Base-by-base conservation (phyloP, 495 filamentous ascomycete species). In the Penicillium canescens region DNA sequence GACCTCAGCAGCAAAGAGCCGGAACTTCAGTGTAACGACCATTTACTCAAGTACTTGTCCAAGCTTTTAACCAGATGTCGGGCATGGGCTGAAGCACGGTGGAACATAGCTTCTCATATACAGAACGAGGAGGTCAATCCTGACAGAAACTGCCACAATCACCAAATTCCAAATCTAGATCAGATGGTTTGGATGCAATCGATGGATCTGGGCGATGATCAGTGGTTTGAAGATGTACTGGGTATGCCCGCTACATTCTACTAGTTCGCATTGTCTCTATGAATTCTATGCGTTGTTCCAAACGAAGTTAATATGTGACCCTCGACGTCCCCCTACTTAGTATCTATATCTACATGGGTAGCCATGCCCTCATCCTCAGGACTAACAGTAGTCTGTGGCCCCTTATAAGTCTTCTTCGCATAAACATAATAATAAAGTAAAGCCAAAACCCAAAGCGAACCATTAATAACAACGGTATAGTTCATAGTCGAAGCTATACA, bases 341-440 rank as follows among this genome's bases (percentile, higher is more conserved):
- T 11, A 9, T 37, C 36, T 9, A 13, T 42, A 26, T 56, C 41
- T 28, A 39, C 21, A 35, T 31, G 28, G 28, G 28, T 31, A 31
- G n/a, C 21, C 42, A 54, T 62, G 1, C 63, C 61, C 40, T 57
- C 61, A 50, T 62, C 61, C 24, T 67, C 63, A 4, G 61, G 63
- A 21, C 43, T 44, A 37, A 87, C 68, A 42, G 88, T 90, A 51
- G 86, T 80, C 64, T 86, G 85, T 0, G 87, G 87, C 0, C 87
- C 86, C 52, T 85, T 85, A 61, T 88, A 91, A 72, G 83, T 88
- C 65, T 88, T 88, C 26, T 75, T 76, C 1, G 87, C 87, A 58
- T 82, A 76, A 4, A 89, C 61, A 62, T 80, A 72, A 66, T 86
- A 88, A 65, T 87, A 89, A n/a, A 77, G 16, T 35, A 86, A 41